A percentile compares a stretch with the other conserved stretches of the same genome.
Evolutionary conservation across 805 yeast species (phyloP).

Genomic region (Nakazawaea populi): DNA sequence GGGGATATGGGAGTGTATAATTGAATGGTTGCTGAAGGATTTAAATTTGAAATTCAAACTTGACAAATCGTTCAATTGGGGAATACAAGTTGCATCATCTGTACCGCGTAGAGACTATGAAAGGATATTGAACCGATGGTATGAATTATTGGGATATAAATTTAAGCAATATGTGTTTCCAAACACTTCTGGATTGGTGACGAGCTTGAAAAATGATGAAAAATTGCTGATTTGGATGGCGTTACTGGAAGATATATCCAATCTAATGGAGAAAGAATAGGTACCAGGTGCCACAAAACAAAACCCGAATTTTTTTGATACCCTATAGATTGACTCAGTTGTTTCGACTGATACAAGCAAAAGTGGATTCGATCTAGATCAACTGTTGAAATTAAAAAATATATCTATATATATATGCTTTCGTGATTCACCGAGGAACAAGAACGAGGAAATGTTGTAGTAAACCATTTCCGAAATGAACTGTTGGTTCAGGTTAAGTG

Average conservation of each 20-base stretch:
- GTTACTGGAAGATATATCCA: slow-evolving; percentile 23
- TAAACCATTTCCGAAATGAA: no score
- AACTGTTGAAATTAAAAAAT: no score
- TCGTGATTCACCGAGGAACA: no score
- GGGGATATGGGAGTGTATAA: slow-evolving; percentile 65
- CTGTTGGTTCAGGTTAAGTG: no score
- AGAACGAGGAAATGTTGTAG: no score
- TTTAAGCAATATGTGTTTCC: slow-evolving; percentile 54
- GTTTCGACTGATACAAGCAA: no score
- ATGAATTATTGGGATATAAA: slow-evolving; percentile 17
- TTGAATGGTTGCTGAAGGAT: slow-evolving; percentile 27
- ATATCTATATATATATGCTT: no score
- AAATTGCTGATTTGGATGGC: slow-evolving; percentile 45
- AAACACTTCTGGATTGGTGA: slow-evolving; percentile 68
- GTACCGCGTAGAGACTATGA: slow-evolving; percentile 11
- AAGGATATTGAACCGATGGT: slow-evolving; percentile 12
- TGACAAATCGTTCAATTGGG: slow-evolving; percentile 43
- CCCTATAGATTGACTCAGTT: no score
- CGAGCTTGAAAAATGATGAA: slow-evolving; percentile 34
- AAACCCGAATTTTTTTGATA: no score
- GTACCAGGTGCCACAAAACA: no score
- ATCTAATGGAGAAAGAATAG: no score
- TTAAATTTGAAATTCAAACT: slow-evolving; percentile 17
- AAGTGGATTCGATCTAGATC: no score
- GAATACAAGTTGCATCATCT: slow-evolving; percentile 26